These are phyloP conservation scores for Orbilia javanica DNA, from an alignment of 2,329 filamentous ascomycete genomes.

Conservation along the genomic window DNA sequence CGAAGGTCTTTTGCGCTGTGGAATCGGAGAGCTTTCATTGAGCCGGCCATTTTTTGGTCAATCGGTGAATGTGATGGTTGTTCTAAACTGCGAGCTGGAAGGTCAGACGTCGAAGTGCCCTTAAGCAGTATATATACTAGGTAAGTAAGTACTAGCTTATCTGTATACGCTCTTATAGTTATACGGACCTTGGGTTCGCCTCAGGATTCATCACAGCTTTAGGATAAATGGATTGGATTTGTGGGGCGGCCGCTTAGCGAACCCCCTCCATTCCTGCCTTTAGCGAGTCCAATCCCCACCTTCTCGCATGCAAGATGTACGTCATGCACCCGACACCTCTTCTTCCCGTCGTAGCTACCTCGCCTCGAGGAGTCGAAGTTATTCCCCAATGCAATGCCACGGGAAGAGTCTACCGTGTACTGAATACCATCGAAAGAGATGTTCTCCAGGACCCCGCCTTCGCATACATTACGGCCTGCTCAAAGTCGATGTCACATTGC, in stretches of 20 bases:
- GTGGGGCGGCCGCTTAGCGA: slow-evolving; percentile 10
- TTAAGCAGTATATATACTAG: no score
- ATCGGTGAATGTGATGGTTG: not conserved
- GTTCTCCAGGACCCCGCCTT: not conserved
- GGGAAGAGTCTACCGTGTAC: not conserved
- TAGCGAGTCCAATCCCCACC: slow-evolving; percentile 48
- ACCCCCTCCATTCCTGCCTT: slow-evolving; percentile 9
- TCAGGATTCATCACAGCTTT: not conserved
- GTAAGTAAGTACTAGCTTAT: no score
- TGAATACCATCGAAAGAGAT: not conserved
- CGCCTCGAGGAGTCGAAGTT: not conserved
- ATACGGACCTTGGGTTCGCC: not conserved
- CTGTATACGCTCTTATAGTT: no score
- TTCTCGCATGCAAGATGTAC: slow-evolving; percentile 39
- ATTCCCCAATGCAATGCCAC: not conserved
- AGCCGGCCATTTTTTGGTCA: slow-evolving; percentile 24
- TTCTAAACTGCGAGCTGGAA: not conserved
- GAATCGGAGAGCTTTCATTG: slow-evolving; percentile 52
- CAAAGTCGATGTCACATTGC: not conserved
- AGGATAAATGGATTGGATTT: not conserved
- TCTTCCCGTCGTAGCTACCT: not conserved
- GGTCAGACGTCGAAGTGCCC: not conserved
- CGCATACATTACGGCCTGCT: not conserved
- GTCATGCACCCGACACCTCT: slow-evolving; percentile 35
- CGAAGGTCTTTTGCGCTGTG: slow-evolving; percentile 48